Evolutionary conservation across 306 rosid genomes (phyloP), one percentile per base, ranked within the genome.

Genomic region (Geum urbanum): DNA sequence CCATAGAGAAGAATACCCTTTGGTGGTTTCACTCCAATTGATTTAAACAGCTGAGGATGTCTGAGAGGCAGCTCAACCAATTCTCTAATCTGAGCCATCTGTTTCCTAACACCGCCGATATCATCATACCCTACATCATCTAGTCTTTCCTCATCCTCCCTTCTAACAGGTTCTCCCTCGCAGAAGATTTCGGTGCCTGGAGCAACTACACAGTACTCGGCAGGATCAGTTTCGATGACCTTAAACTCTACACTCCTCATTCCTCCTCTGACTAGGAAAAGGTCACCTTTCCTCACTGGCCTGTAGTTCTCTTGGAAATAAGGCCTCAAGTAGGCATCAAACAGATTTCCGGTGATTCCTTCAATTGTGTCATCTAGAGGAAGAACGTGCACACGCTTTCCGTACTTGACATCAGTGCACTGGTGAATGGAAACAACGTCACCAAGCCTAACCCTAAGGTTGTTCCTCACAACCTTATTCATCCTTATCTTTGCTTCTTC

Each of bases 1-100:
- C 79, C 83, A 51, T 79, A 79, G 1, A 79, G 59, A 9, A 79
- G 75, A 70, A 79, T 77, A 20, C 83, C 83, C 74, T 79, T 79
- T 8, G 76, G 76, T 11, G 70, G 76, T n/a, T 72, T 72, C 9
- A 72, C 76, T 27, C 76, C 76, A 39, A 72, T 48, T 43, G 69
- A 46, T 32, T 72, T 61, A 27, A 72, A 72, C 22, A 72, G 68
- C 59, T 72, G 59, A 37, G 76, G 76, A 59, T 71, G 75, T 57
- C 67, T 71, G 10, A 71, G 5, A 12, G 75, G 75, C 8, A 71
- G 55, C 66, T 71, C 75, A 41, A 59, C 75, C 64, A 71, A 60
- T 12, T 71, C 67, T 6, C 75, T 54, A 46, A 71, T 71, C 45
- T 71, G 75, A 58, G 44, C 75, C 55, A 71, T 43, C 43, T 71